Percentiles rank a stretch among this genome's conserved stretches.
Evolutionary conservation across 106 monocot species (phyloP).

Genomic region (Acorus gramineus): DNA sequence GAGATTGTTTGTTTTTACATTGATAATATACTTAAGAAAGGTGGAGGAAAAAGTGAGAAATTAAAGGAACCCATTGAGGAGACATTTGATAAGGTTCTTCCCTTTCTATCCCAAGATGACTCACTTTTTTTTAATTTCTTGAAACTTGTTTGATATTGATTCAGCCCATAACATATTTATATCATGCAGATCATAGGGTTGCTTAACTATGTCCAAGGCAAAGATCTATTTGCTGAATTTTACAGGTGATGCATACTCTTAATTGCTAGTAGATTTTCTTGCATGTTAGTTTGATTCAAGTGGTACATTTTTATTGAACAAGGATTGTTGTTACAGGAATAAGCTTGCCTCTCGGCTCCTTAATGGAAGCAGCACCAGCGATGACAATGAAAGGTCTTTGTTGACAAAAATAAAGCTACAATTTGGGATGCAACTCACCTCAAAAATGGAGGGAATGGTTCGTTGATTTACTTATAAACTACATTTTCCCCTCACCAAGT

Average conservation of each 20-base stretch:
- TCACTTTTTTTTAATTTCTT: too few relatives aligned
- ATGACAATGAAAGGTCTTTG: constrained; percentile 73
- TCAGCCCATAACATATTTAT: not conserved
- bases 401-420: constrained; percentile 75
- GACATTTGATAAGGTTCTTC: constrained; percentile 45
- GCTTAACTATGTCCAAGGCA: constrained; percentile 50
- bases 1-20: constrained; percentile 59
- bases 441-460: constrained; percentile 89
- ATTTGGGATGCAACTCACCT: constrained; percentile 73
- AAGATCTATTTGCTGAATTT: constrained; percentile 62
- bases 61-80: constrained; percentile 74
- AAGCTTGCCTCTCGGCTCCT: constrained; percentile 68
- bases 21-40: constrained; percentile 74
- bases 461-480: not conserved
- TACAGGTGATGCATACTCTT: constrained; percentile 25
- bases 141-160: too few relatives aligned
- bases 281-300: not conserved
- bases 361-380: constrained; percentile 63
- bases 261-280: not conserved
- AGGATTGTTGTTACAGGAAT: constrained; percentile 22
- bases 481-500: not conserved
- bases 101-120: too few relatives aligned
- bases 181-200: constrained; percentile 41
- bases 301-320: not conserved
- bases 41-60: constrained; percentile 46